phyloP scores from a whole-genome alignment of 495 filamentous ascomycete species.

The Aspergillus bertholletiae region DNA sequence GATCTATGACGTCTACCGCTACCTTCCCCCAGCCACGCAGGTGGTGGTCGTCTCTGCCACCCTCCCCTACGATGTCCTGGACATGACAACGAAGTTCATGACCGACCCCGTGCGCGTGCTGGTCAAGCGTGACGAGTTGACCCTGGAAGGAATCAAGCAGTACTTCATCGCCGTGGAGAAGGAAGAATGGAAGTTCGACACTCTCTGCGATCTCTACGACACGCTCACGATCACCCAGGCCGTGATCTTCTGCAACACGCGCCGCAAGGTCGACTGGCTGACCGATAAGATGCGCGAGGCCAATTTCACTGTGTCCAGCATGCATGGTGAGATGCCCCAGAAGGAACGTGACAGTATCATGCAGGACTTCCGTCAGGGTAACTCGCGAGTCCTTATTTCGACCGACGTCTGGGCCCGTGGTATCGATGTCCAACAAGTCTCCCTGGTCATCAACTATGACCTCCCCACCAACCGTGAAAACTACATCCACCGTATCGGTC shows the following conservation, averaged over 20 bases:
- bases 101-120: conserved; percentile 96
- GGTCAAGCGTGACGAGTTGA: conserved; percentile 99
- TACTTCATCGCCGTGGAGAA: conserved; percentile 99
- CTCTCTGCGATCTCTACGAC: conserved; percentile 98
- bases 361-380: conserved; percentile 97
- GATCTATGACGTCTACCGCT: conserved; percentile 98
- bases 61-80: conserved; percentile 94
- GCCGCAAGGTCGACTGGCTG: conserved; percentile 98
- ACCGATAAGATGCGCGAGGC: conserved; percentile 98
- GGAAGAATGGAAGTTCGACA: conserved; percentile 99
- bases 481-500: conserved; percentile 98
- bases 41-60: conserved; percentile 98
- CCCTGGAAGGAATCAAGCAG: conserved; percentile 96
- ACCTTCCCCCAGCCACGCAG: conserved; percentile 92
- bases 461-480: conserved; percentile 98
- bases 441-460: conserved; percentile 99
- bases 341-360: conserved; percentile 97
- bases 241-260: conserved; percentile 99
- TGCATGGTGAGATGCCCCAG: conserved; percentile 99
- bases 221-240: conserved; percentile 98
- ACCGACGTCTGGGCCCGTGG: conserved; percentile 97
- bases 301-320: conserved; percentile 96
- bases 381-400: conserved; percentile 94
- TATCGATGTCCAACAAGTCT: conserved; percentile 99
- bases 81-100: conserved; percentile 99